Evolutionary conservation across 768 basidiomycete species (phyloP).

Genomic region (Arthromyces matolae): DNA sequence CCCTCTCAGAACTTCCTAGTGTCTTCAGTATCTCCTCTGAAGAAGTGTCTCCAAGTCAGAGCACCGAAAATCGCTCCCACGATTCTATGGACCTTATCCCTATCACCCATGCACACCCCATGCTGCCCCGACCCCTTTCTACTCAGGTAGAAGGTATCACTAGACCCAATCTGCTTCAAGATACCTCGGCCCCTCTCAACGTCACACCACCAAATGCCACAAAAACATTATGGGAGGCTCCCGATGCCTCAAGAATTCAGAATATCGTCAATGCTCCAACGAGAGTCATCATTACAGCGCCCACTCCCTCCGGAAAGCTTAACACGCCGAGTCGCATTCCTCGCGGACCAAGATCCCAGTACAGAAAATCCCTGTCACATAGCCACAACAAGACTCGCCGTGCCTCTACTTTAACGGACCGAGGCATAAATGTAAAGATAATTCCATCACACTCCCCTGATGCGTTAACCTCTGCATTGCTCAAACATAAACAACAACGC

Average conservation of each 20-base stretch:
- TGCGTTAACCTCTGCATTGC: conserved; percentile 30
- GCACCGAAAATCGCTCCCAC: conserved; percentile 21
- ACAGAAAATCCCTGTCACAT: conserved; percentile 28
- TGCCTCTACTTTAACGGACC: conserved; percentile 23
- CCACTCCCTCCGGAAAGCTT: conserved; percentile 41
- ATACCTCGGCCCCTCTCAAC: neutral
- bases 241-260: conserved; percentile 32
- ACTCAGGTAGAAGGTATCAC: conserved; percentile 3
- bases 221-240: conserved; percentile 12
- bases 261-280: conserved; percentile 46
- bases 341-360: conserved; percentile 39
- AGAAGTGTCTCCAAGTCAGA: conserved; percentile 19
- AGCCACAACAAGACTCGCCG: conserved; percentile 24
- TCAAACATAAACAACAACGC: conserved; percentile 26
- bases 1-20: conserved; percentile 37
- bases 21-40: conserved; percentile 40
- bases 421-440: conserved; percentile 20
- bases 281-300: conserved; percentile 50
- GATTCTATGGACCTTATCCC: conserved; percentile 17
- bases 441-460: conserved; percentile 21
- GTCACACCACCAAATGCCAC: conserved; percentile 7
- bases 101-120: conserved; percentile 11
- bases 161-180: neutral
- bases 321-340: conserved; percentile 35
- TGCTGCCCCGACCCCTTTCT: conserved; percentile 17